Percentiles rank a stretch among this genome's conserved stretches.
These are phyloP conservation scores for Podospora fimiseda DNA, from an alignment of 495 filamentous ascomycete genomes.

Conservation along the genomic window DNA sequence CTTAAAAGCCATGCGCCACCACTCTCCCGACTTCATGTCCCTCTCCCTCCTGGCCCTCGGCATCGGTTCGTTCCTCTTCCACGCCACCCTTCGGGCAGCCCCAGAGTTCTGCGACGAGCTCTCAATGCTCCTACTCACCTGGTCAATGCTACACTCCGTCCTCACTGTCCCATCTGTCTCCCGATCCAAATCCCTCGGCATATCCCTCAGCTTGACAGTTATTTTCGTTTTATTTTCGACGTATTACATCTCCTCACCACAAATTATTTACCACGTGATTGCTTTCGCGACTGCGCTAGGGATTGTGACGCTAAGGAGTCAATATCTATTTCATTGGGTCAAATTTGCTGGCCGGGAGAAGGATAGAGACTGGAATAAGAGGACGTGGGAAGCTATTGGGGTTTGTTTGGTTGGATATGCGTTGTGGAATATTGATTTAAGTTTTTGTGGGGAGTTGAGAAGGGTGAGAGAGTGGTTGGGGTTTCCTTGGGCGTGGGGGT, in stretches of 20 bases:
- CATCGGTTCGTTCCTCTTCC: slow-evolving; percentile 46
- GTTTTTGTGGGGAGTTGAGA: slow-evolving; percentile 36
- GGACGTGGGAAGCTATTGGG: slow-evolving; percentile 12
- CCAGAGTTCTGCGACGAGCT: slow-evolving; percentile 50
- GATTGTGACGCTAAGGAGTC: slow-evolving; percentile 8
- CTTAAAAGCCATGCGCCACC: slow-evolving; percentile 14
- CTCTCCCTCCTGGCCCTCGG: slow-evolving; percentile 47
- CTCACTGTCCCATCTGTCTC: slow-evolving; percentile 35
- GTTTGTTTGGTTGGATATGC: slow-evolving; percentile 34
- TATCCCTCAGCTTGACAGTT: slow-evolving; percentile 22
- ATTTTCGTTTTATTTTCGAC: slow-evolving; percentile 25
- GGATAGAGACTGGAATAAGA: slow-evolving; percentile 7
- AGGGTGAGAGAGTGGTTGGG: slow-evolving; percentile 31
- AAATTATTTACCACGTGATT: slow-evolving; percentile 26
- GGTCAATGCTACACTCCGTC: slow-evolving; percentile 46
- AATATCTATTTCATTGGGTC: slow-evolving; percentile 19
- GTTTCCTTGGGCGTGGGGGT: slow-evolving; percentile 45
- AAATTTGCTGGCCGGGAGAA: slow-evolving; percentile 7
- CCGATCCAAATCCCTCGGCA: slow-evolving; percentile 17
- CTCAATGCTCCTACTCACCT: slow-evolving; percentile 51
- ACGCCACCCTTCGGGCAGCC: slow-evolving; percentile 48
- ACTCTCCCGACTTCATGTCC: slow-evolving; percentile 24
- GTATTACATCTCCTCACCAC: slow-evolving; percentile 31
- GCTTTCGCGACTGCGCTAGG: slow-evolving; percentile 15
- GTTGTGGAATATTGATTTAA: slow-evolving; percentile 46